These are phyloP conservation scores for Nephromyces sp. DNA, from an alignment of 169 alveolate genomes.

Conservation along the genomic window DNA sequence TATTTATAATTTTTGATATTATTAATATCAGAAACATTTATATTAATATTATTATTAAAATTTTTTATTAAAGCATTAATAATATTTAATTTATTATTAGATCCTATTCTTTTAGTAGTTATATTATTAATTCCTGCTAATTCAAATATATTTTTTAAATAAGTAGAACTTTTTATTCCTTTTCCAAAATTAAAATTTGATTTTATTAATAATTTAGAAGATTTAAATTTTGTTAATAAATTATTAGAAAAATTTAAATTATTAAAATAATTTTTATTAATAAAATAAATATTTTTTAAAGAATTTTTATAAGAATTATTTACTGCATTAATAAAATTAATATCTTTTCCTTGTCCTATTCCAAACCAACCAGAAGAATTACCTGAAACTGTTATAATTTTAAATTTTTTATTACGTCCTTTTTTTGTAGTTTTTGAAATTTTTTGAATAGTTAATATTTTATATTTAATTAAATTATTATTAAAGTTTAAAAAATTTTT, in stretches of 20 bases:
- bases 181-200: not conserved
- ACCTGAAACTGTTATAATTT: conserved; percentile 2
- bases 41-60: not conserved
- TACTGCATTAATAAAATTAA: not conserved
- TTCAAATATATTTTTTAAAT: not conserved
- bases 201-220: not conserved
- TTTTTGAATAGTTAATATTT: not conserved
- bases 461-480: not conserved
- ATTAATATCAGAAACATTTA: not conserved
- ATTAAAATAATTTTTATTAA: no score
- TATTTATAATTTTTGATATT: not conserved
- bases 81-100: not conserved
- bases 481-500: not conserved
- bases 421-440: conserved; percentile 2
- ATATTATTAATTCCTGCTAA: conserved; percentile 1
- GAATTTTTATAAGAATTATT: not conserved
- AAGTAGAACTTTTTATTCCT: not conserved
- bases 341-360: not conserved
- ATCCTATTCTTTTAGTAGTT: not conserved
- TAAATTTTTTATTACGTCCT: not conserved
- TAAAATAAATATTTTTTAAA: not conserved
- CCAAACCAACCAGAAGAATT: conserved; percentile 4
- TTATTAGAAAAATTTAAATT: not conserved
- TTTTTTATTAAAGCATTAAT: not conserved
- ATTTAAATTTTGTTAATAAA: not conserved